A percentile compares a stretch with the other conserved stretches of the same genome.
phyloP scores from a whole-genome alignment of 441 rosid genomes.

The Pelargonium cotyledonis region DNA sequence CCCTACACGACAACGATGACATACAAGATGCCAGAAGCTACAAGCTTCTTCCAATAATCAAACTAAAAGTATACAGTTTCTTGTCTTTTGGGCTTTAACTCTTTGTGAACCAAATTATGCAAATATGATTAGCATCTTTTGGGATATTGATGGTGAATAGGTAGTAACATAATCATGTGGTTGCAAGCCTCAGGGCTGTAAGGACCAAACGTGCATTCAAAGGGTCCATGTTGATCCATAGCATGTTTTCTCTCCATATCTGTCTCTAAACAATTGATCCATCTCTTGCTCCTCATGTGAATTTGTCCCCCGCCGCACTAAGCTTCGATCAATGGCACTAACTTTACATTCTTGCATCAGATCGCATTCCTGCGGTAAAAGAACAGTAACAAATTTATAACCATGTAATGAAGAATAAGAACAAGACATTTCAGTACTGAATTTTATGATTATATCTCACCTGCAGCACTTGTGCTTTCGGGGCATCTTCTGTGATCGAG shows the following conservation, averaged over 20 bases:
- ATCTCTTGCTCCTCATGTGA: conserved; percentile 34
- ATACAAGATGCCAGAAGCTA: background rate
- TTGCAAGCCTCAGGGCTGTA: conserved; percentile 5
- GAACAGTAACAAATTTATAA: background rate
- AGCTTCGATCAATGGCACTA: conserved; percentile 12
- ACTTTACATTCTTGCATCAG: conserved; percentile 1
- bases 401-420: no score
- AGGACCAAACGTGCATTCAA: conserved; percentile 42
- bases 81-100: background rate
- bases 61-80: conserved; percentile 3
- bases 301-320: conserved; percentile 37
- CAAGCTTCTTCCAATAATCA: background rate
- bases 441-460: background rate
- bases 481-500: conserved; percentile 21
- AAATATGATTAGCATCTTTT: conserved; percentile 16
- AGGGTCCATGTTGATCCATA: conserved; percentile 39
- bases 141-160: no score
- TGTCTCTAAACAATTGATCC: conserved; percentile 33
- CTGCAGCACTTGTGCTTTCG: conserved; percentile 28
- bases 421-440: background rate
- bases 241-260: conserved; percentile 32
- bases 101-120: conserved; percentile 6
- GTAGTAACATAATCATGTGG: conserved; percentile 30
- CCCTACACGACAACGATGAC: no score
- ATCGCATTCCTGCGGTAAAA: background rate